Percentiles rank a stretch among this genome's conserved stretches.
These are phyloP conservation scores for Cystofilobasidium capitatum DNA, from an alignment of 768 basidiomycete genomes.

Conservation along the genomic window DNA sequence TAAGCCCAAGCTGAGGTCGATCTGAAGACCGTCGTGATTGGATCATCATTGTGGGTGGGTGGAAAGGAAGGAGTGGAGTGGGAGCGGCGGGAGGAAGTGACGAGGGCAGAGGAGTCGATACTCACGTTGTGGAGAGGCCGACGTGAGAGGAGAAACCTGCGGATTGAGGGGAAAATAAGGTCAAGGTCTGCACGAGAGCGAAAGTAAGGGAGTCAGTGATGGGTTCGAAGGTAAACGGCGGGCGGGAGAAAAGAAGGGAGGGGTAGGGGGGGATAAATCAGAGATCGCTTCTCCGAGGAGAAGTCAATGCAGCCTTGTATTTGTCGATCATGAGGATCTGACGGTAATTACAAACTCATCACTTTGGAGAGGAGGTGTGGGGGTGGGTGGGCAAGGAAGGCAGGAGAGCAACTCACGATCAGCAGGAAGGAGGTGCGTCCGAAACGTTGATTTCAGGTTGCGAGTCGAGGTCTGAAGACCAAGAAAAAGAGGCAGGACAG, in stretches of 20 bases:
- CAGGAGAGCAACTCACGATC: neutral
- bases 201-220: neutral
- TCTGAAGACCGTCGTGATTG: slow-evolving; percentile 20
- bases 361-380: neutral
- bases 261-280: slow-evolving; percentile 6
- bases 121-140: neutral
- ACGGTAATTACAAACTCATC: slow-evolving; percentile 18
- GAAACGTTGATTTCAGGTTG: neutral
- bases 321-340: slow-evolving; percentile 15
- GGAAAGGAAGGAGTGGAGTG: neutral
- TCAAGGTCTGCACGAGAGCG: neutral
- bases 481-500: neutral
- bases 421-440: neutral
- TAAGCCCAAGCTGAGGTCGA: slow-evolving; percentile 5
- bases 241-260: neutral
- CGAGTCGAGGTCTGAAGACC: neutral
- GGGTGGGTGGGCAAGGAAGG: neutral
- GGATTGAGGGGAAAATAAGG: neutral
- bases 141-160: neutral
- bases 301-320: slow-evolving; percentile 18
- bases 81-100: no score
- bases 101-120: neutral
- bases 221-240: neutral
- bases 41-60: neutral
- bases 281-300: neutral